Conservation (phyloP, 306 rosid species). For the Inga oerstediana region DNA sequence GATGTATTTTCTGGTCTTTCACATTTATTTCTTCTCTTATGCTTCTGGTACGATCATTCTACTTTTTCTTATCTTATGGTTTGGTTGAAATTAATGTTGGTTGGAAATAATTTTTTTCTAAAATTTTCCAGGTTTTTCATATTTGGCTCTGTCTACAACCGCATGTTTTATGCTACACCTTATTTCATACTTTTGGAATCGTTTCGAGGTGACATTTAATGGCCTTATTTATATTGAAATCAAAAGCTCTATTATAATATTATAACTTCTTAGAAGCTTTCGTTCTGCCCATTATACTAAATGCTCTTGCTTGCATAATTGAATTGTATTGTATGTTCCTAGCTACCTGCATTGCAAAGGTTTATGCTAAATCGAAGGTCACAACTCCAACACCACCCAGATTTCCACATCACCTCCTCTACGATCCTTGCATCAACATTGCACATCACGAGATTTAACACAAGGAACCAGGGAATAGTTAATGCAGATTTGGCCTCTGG, state of each 20-base stretch:
- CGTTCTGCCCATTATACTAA: slow-evolving; percentile 14
- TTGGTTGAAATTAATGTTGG: slow-evolving; percentile 19
- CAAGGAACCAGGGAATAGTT: slow-evolving; percentile 63
- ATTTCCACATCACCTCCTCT: slow-evolving; percentile 95
- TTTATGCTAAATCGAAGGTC: slow-evolving; percentile 90
- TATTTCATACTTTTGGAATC: slow-evolving; percentile 95
- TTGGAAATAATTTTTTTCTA: slow-evolving; percentile 33
- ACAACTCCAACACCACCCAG: slow-evolving; percentile 91
- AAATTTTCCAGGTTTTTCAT: slow-evolving; percentile 82
- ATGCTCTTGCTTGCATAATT: slow-evolving; percentile 6
- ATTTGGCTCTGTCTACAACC: slow-evolving; percentile 94
- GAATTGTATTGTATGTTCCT: slow-evolving; percentile 11
- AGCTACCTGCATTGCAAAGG: slow-evolving; percentile 98
- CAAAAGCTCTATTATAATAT: background rate
- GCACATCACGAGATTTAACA: slow-evolving; percentile 96
- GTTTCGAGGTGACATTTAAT: slow-evolving; percentile 74
- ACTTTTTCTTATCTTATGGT: background rate
- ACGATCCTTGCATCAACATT: slow-evolving; percentile 94
- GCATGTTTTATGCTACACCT: slow-evolving; percentile 98
- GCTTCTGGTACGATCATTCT: slow-evolving; percentile 67
- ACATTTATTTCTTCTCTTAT: slow-evolving; percentile 97
- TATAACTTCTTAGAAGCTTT: background rate
- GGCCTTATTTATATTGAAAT: background rate
- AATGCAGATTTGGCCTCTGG: slow-evolving; percentile 53
- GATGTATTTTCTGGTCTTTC: slow-evolving; percentile 95